Evolutionary conservation across 495 filamentous ascomycete genomes (phyloP).

Genomic region (Thermochaetoides thermophila): DNA sequence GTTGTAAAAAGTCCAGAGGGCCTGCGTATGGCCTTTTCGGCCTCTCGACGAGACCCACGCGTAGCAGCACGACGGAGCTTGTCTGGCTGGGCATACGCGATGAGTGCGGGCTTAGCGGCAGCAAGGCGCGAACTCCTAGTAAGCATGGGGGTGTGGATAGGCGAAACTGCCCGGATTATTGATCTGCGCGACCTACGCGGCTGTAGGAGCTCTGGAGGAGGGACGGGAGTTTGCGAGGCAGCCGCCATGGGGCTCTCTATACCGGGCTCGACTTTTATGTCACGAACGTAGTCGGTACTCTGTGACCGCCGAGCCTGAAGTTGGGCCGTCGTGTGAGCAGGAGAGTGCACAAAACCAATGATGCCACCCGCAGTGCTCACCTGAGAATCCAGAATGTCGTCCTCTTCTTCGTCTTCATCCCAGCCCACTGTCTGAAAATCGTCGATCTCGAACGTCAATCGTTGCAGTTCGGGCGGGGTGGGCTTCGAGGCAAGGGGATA

Average conservation of each 20-base stretch:
- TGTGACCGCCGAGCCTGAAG: slow-evolving; percentile 19
- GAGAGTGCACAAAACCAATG: no score
- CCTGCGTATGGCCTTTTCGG: slow-evolving; percentile 11
- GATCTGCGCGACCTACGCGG: slow-evolving; percentile 13
- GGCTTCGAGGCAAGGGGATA: slow-evolving; percentile 76
- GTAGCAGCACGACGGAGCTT: slow-evolving; percentile 25
- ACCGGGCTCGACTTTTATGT: slow-evolving; percentile 21
- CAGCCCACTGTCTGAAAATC: slow-evolving; percentile 42
- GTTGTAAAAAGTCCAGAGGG: slow-evolving; percentile 29
- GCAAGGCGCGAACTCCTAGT: slow-evolving; percentile 16
- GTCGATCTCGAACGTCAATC: slow-evolving; percentile 53
- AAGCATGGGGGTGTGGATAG: slow-evolving; percentile 15
- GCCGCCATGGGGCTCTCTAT: slow-evolving; percentile 17
- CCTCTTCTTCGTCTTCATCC: slow-evolving; percentile 48
- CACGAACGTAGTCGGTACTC: slow-evolving; percentile 18
- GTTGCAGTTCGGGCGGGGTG: slow-evolving; percentile 61
- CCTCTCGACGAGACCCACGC: slow-evolving; percentile 15
- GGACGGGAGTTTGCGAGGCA: slow-evolving; percentile 10
- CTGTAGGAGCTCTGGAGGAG: slow-evolving; percentile 8
- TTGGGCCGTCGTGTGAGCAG: no score
- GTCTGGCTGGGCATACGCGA: slow-evolving; percentile 15
- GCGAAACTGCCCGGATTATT: slow-evolving; percentile 20
- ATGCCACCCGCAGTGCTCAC: no score
- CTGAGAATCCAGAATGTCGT: slow-evolving; percentile 27
- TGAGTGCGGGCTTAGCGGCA: slow-evolving; percentile 7